phyloP scores from a whole-genome alignment of 208 protist genomes.

The Crithidia sp. region DNA sequence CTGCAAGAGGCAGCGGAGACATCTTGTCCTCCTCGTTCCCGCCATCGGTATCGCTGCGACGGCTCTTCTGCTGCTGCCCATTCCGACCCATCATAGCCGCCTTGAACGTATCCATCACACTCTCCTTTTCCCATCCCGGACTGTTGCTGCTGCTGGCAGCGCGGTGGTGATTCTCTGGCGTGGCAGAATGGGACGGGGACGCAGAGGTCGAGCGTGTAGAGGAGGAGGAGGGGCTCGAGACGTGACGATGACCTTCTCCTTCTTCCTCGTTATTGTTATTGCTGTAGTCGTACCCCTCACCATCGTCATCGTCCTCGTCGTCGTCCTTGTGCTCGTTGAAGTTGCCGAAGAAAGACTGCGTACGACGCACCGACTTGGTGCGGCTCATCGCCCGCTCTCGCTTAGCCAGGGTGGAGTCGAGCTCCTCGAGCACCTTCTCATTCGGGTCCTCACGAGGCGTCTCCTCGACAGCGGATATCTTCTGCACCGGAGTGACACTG shows the following conservation, averaged over 20 bases:
- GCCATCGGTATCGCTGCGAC: not conserved
- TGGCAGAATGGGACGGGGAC: not conserved
- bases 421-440: slow-evolving; percentile 7
- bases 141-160: not conserved
- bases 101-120: not conserved
- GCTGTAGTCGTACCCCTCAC: not conserved
- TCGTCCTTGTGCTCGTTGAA: not conserved
- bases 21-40: not conserved
- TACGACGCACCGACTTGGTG: not conserved
- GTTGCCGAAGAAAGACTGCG: slow-evolving; percentile 8
- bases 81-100: not conserved
- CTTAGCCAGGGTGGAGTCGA: not conserved
- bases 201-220: not conserved
- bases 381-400: slow-evolving; percentile 2
- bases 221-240: not conserved
- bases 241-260: not conserved
- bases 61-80: not conserved
- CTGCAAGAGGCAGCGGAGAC: not conserved
- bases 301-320: not conserved
- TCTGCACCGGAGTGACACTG: not conserved
- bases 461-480: slow-evolving; percentile 5
- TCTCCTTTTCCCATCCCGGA: not conserved
- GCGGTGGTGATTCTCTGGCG: not conserved
- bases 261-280: not conserved
- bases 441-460: not conserved